Evolutionary conservation across 139 green algal species (phyloP).

Genomic region (Eudorina sp.): DNA sequence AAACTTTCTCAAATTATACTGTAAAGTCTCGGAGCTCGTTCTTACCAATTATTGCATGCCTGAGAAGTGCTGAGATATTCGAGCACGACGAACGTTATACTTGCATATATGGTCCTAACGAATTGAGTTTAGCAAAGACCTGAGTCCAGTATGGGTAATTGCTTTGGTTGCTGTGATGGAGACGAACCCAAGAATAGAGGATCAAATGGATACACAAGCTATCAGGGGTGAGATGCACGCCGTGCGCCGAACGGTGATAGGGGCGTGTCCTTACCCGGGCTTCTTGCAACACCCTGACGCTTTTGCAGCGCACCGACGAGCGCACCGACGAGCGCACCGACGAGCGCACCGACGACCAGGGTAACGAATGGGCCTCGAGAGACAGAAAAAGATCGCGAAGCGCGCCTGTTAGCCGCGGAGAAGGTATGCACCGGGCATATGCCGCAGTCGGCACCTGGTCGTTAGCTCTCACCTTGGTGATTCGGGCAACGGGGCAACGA

Average conservation of each 20-base stretch:
- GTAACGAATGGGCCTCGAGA: not conserved
- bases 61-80: no score
- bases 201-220: constrained; percentile 14
- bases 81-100: no score
- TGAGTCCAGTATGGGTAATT: constrained; percentile 12
- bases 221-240: constrained; percentile 18
- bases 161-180: constrained; percentile 21
- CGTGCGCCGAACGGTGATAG: not conserved
- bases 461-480: not conserved
- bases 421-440: constrained; percentile 42
- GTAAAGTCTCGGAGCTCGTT: no score
- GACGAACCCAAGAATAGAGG: constrained; percentile 15
- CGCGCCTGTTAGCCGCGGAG: constrained; percentile 47
- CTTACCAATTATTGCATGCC: no score
- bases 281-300: not conserved
- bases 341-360: not conserved
- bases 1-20: no score
- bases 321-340: not conserved
- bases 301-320: not conserved
- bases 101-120: no score
- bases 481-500: not conserved
- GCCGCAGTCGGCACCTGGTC: not conserved
- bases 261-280: not conserved
- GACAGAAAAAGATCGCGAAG: constrained; percentile 48
- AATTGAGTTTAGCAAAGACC: no score